Evolutionary conservation across 2,329 filamentous ascomycete genomes (phyloP).

Genomic region (Didymella lethalis): DNA sequence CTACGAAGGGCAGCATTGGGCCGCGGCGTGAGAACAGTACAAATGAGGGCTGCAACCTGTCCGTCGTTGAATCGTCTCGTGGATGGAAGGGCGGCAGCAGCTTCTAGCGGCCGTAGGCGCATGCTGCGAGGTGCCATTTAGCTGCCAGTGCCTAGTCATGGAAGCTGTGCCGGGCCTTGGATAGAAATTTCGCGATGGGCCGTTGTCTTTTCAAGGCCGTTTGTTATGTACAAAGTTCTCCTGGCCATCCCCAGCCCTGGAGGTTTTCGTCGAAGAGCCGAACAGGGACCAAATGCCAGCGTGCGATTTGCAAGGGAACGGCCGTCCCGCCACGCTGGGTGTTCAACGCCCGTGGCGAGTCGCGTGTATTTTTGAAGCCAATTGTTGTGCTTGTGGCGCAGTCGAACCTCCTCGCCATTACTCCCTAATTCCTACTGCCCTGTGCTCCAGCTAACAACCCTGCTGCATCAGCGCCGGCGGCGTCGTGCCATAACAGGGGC

Average conservation of each 20-base stretch:
- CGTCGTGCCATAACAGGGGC: slow-evolving; percentile 30
- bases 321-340: slow-evolving; percentile 30
- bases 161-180: slow-evolving; percentile 14
- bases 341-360: slow-evolving; percentile 15
- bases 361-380: slow-evolving; percentile 30
- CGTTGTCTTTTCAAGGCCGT: slow-evolving; percentile 1
- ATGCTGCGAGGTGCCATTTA: slow-evolving; percentile 13
- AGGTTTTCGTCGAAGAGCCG: slow-evolving; percentile 4
- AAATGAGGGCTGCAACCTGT: slow-evolving; percentile 19
- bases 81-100: slow-evolving; percentile 23
- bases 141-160: slow-evolving; percentile 11
- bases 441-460: slow-evolving; percentile 22
- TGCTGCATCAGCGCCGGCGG: slow-evolving; percentile 28
- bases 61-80: slow-evolving; percentile 6
- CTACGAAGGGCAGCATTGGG: slow-evolving; percentile 17
- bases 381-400: slow-evolving; percentile 28
- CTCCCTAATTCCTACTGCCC: slow-evolving; percentile 32
- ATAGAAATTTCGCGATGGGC: not conserved
- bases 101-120: slow-evolving; percentile 34
- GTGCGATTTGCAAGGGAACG: slow-evolving; percentile 31
- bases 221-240: slow-evolving; percentile 13
- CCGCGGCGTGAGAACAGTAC: slow-evolving; percentile 16
- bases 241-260: slow-evolving; percentile 20
- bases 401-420: slow-evolving; percentile 21
- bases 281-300: slow-evolving; percentile 17